Base-by-base conservation (phyloP, 331 rosid species). In the Quercus phellos region DNA sequence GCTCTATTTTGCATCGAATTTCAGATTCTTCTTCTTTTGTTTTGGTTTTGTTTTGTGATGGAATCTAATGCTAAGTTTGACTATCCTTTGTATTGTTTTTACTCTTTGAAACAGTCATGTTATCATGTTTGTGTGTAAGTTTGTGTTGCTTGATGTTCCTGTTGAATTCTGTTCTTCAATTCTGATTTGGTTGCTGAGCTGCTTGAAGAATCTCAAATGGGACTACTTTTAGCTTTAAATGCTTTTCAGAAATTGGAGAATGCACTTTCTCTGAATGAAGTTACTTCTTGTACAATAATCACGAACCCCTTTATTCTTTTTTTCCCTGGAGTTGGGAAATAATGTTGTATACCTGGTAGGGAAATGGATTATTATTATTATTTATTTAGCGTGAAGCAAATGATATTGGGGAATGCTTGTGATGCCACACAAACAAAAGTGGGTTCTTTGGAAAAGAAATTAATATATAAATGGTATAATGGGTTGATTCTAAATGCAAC, bases 121-220 rank as follows among this genome's bases (percentile, higher is more conserved):
- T 51, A 55, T 64, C 70, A 42, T 34, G 69, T 16, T 42, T 73
- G 22, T 17, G 56, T 38, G 22, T 50, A 24, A 17, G 68, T 22
- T 26, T 34, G 32, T 24, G 18, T 18, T 24, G 17, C 34, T 73
- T 43, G 18, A 7, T 68, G 17, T 73, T 58, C 51, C 50, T 76
- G 76, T 80, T 75, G 81, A 76, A 19, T 51, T 87, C 56, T 78
- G 61, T 51, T 61, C 75, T 53, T 46, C 74, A 77, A 68, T 73
- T n/a, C 6, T 4, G 34, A 27, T 22, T 12, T 51, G 71, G 30
- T 55, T 73, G 76, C 7, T 4, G 34, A 75, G 30, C 38, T 55
- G 77, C 69, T 84, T 51, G 30, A 56, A n/a, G 43, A 59, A 38
- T 19, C 64, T 21, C 70, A 16, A n/a, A 66, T n/a, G 46, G 35